phyloP scores from a whole-genome alignment of 202 grass and related monocot genomes.

The Schoenoplectus triqueter region DNA sequence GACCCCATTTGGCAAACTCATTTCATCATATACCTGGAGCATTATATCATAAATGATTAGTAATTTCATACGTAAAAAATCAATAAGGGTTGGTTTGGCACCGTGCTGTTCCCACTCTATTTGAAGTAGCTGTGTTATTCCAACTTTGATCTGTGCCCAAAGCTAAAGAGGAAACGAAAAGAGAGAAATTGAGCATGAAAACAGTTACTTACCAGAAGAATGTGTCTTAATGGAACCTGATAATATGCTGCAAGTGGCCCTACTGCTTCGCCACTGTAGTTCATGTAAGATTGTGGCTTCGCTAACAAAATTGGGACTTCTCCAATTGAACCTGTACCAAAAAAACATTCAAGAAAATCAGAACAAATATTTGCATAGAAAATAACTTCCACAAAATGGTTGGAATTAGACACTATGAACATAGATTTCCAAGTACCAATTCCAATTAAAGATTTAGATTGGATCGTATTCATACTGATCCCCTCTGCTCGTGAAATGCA shows the following conservation, averaged over 20 bases:
- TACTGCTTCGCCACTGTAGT: slow-evolving; percentile 85
- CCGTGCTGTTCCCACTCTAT: neutral
- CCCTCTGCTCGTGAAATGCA: slow-evolving; percentile 66
- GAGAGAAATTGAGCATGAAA: slow-evolving; percentile 15
- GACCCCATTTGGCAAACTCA: slow-evolving; percentile 87
- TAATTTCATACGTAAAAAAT: neutral
- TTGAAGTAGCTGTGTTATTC: neutral
- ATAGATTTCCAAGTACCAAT: slow-evolving; percentile 56
- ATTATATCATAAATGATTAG: slow-evolving; percentile 27
- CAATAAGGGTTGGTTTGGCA: neutral
- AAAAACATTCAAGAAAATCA: slow-evolving; percentile 34
- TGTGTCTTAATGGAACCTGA: slow-evolving; percentile 88
- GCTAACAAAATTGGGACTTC: slow-evolving; percentile 77
- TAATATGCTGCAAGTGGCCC: slow-evolving; percentile 86
- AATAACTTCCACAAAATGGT: neutral
- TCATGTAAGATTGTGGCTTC: slow-evolving; percentile 97
- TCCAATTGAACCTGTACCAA: slow-evolving; percentile 84
- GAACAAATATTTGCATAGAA: slow-evolving; percentile 15
- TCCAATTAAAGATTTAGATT: slow-evolving; percentile 85
- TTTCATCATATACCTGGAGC: slow-evolving; percentile 88
- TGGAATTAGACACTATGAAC: neutral
- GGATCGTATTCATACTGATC: slow-evolving; percentile 77
- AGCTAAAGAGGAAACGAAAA: neutral
- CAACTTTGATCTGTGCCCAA: neutral
- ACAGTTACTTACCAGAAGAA: slow-evolving; percentile 73